Conservation (phyloP, 1,284 basidiomycete species). For the Ceratobasidium theobromae region DNA sequence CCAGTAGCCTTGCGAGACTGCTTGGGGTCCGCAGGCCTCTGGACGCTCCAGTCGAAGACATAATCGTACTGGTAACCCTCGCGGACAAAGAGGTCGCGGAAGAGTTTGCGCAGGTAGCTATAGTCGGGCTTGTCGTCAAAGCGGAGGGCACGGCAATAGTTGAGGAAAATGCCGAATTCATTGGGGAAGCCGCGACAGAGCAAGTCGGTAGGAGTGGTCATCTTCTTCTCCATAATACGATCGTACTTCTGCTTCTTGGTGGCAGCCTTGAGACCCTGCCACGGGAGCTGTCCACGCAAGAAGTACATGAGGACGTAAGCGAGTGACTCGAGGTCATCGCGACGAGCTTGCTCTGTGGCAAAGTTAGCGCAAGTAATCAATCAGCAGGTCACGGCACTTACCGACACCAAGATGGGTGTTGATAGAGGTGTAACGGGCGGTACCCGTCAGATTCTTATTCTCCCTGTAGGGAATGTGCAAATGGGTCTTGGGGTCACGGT, state of each 20-base stretch:
- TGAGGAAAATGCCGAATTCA: conserved; percentile 96
- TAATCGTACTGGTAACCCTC: conserved; percentile 99
- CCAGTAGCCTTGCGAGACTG: conserved; percentile 33
- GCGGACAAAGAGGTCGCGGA: conserved; percentile 95
- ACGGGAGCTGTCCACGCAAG: conserved; percentile 92
- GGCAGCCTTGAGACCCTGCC: conserved; percentile 97
- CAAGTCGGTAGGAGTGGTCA: conserved; percentile 95
- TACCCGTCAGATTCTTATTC: conserved; percentile 99
- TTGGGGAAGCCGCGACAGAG: conserved; percentile 96
- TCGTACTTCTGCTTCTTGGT: conserved; percentile 99
- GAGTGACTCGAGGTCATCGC: conserved; percentile 94
- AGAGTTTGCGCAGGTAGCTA: conserved; percentile 95
- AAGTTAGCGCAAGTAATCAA: background rate
- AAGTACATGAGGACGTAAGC: conserved; percentile 99
- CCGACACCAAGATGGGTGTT: conserved; percentile 96
- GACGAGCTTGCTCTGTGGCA: conserved; percentile 78
- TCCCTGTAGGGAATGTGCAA: conserved; percentile 99
- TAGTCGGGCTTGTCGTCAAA: conserved; percentile 99
- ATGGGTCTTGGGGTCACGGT: conserved; percentile 99
- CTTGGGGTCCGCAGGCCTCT: conserved; percentile 45
- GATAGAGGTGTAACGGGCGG: conserved; percentile 98
- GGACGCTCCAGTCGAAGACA: conserved; percentile 97
- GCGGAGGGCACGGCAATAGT: conserved; percentile 94
- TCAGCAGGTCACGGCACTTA: conserved; percentile 35
- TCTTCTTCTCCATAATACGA: conserved; percentile 99